Conservation (phyloP, 805 yeast species). For the Candida nemodendra region DNA sequence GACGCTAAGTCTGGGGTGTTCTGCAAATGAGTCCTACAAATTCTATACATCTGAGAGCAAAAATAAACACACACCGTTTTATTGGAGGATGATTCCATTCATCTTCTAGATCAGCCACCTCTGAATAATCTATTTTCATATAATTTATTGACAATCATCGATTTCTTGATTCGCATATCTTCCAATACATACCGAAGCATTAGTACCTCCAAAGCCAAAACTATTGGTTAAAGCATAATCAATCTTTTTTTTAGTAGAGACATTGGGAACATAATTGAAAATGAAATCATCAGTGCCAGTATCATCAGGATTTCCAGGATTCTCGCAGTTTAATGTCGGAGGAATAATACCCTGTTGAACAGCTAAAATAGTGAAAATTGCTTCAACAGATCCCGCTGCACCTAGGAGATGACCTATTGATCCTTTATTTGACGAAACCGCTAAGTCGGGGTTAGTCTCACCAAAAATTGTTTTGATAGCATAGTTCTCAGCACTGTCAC, state of each 20-base stretch:
- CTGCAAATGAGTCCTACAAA: constrained; percentile 51
- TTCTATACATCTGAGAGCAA: constrained; percentile 38
- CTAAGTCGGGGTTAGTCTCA: constrained; percentile 36
- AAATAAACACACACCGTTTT: constrained; percentile 11
- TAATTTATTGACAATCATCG: not conserved
- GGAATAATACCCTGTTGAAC: constrained; percentile 60
- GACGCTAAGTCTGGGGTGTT: constrained; percentile 47
- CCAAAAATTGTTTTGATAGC: constrained; percentile 64
- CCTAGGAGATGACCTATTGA: constrained; percentile 93
- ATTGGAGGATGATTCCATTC: constrained; percentile 31
- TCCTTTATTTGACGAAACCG: constrained; percentile 83
- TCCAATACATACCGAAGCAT: constrained; percentile 66
- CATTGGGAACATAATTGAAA: constrained; percentile 58
- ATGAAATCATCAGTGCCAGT: constrained; percentile 42
- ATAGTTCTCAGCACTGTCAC: constrained; percentile 82
- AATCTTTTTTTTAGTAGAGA: constrained; percentile 38
- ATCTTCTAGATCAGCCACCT: constrained; percentile 16
- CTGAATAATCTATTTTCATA: not conserved
- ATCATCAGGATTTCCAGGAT: constrained; percentile 49
- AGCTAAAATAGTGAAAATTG: constrained; percentile 74
- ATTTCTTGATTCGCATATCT: constrained; percentile 19
- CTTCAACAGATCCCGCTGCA: constrained; percentile 94
- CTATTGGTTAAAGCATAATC: constrained; percentile 77
- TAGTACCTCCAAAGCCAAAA: constrained; percentile 98
- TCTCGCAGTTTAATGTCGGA: constrained; percentile 72